Conservation (phyloP, 2,329 filamentous ascomycete genomes). For the Pseudogymnoascus sp. region DNA sequence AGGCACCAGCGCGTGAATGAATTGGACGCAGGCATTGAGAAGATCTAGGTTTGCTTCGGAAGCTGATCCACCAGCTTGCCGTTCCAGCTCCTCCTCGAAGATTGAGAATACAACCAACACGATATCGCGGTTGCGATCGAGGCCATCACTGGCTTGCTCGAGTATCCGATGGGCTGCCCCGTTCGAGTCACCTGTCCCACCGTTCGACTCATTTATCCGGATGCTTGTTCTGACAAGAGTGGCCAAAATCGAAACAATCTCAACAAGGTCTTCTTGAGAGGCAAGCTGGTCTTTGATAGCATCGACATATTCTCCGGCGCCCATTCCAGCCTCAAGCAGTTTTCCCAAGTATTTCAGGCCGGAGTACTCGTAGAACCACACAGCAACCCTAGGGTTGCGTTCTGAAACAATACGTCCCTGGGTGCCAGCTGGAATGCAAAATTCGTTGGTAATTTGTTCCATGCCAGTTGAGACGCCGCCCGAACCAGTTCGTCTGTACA, state of each 20-base stretch:
- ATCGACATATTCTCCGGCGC: conserved; percentile 41
- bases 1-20: conserved; percentile 63
- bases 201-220: conserved; percentile 11
- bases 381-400: conserved; percentile 63
- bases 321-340: conserved; percentile 59
- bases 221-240: conserved; percentile 49
- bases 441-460: conserved; percentile 34
- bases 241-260: conserved; percentile 66
- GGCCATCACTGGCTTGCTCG: conserved; percentile 48
- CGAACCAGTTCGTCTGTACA: conserved; percentile 8
- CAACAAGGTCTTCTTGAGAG: conserved; percentile 54
- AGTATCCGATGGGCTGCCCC: conserved; percentile 35
- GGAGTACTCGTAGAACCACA: conserved; percentile 70
- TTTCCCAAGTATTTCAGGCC: conserved; percentile 71
- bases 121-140: conserved; percentile 58
- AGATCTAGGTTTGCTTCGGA: conserved; percentile 49
- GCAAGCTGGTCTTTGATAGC: conserved; percentile 38
- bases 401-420: conserved; percentile 68
- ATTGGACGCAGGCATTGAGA: conserved; percentile 64
- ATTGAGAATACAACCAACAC: conserved; percentile 75
- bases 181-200: conserved; percentile 34
- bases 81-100: conserved; percentile 59
- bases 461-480: conserved; percentile 15
- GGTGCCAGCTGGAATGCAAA: conserved; percentile 58
- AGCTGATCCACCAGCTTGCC: conserved; percentile 32